Base-by-base conservation (phyloP, 352 stramenopile species). In the Phytophthora vignae region DNA sequence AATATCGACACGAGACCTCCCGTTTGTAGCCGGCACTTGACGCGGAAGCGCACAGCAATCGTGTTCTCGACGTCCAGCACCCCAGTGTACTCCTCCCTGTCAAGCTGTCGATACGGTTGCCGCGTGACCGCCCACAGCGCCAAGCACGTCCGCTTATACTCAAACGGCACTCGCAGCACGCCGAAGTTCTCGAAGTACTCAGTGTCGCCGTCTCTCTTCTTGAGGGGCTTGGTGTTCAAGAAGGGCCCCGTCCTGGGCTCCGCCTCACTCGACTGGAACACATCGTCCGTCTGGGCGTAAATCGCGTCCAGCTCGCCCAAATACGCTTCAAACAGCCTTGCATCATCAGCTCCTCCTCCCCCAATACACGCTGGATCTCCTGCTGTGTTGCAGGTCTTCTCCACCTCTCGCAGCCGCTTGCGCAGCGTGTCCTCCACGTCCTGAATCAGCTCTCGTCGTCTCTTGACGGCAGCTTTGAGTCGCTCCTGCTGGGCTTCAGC, bases 121-220 rank as follows among this genome's bases (percentile, higher is more conserved):
- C 42, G 55, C 5, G 55, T 74, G 19, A 58, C 10, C n/a, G 69
- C 48, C 67, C 67, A 74, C 55, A 71, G 11, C 4, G 55, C 61
- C 12, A 48, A 52, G 10, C 67, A 66, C 27, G 55, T 63, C n/a
- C 61, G 55, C 7, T 62, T 22, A 17, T 59, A 71, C 2, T 65
- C 55, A 19, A 70, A 74, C n/a, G 67, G 67, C 6, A 63, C 55
- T 2, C 40, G 50, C 9, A 66, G 55, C 2, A 71, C 55, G 17
- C 60, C 67, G 2, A 71, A 11, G 52, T 74, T 74, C n/a, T 74
- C 60, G 36, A 71, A 71, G 40, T 74, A 74, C n/a, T 71, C 67
- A 0, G 9, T 63, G n/a, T 74, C 61, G n/a, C 67, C 67, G n/a
- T 71, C 67, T 7, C 29, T 36, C 17, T 71, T 74, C 40, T 31